phyloP scores from a whole-genome alignment of 2,329 filamentous ascomycete species.

The Fusarium coicis region DNA sequence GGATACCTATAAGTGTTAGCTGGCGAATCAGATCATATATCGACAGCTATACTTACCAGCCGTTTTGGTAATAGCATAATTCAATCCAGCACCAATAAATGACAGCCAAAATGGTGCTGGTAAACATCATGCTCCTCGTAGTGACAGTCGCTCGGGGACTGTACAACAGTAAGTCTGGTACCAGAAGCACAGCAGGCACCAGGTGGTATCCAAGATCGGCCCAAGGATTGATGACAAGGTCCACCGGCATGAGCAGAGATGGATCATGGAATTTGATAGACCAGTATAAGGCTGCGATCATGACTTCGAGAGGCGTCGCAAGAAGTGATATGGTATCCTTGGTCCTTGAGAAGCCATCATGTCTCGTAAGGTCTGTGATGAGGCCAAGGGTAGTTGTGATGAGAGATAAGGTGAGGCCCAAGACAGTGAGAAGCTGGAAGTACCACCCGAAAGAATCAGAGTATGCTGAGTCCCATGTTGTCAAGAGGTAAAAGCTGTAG shows the following conservation, averaged over 20 bases:
- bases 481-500: constrained; percentile 11
- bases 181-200: neutral
- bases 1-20: neutral
- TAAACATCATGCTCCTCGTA: constrained; percentile 1
- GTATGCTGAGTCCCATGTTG: constrained; percentile 4
- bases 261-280: constrained; percentile 10
- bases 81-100: constrained; percentile 18
- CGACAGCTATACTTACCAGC: neutral
- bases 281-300: constrained; percentile 8
- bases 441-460: constrained; percentile 16
- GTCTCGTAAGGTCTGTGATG: neutral
- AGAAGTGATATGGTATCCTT: neutral
- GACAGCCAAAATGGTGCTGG: neutral
- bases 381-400: neutral
- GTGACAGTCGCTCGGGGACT: neutral
- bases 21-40: fast-evolving
- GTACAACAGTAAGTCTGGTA: neutral
- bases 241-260: constrained; percentile 7
- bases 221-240: constrained; percentile 4
- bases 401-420: neutral
- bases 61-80: constrained; percentile 10
- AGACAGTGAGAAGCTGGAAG: constrained; percentile 3
- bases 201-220: constrained; percentile 14
- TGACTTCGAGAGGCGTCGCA: constrained; percentile 9
- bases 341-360: neutral